Evolutionary conservation across 2,329 filamentous ascomycete species (phyloP).

Genomic region (Cryphonectria radicalis): DNA sequence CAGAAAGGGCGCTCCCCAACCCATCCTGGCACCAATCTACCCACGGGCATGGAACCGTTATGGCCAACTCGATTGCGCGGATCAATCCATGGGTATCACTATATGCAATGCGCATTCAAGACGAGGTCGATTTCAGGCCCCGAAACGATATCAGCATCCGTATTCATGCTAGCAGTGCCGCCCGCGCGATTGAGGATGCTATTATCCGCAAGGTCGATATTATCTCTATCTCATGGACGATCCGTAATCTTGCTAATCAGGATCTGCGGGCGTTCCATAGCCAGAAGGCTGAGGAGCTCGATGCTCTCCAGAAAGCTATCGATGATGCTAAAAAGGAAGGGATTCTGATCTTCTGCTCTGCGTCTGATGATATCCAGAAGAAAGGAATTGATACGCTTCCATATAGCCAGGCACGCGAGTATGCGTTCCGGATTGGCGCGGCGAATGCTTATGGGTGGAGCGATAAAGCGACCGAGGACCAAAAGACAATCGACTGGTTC

Average conservation of each 20-base stretch:
- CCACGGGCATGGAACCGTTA: constrained; percentile 11
- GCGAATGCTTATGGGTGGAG: constrained; percentile 9
- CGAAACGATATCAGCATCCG: not conserved
- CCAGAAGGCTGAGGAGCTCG: not conserved
- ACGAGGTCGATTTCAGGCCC: not conserved
- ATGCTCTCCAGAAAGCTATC: not conserved
- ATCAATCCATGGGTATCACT: constrained; percentile 10
- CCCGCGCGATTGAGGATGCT: constrained; percentile 8
- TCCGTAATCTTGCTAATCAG: not conserved
- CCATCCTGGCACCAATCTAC: constrained; percentile 16
- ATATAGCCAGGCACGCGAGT: not conserved
- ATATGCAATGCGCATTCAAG: constrained; percentile 16
- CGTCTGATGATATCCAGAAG: constrained; percentile 14
- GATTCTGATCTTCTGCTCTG: constrained; percentile 10
- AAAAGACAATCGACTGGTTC: constrained; percentile 9
- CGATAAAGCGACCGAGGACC: constrained; percentile 14
- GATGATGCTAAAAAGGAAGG: not conserved
- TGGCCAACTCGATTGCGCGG: constrained; percentile 9
- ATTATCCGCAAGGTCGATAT: constrained; percentile 5
- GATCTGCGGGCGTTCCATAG: not conserved
- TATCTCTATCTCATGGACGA: constrained; percentile 16
- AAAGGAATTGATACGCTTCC: constrained; percentile 8
- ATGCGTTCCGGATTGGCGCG: constrained; percentile 11
- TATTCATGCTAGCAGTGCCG: constrained; percentile 1
- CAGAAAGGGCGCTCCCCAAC: not conserved